phyloP scores from a whole-genome alignment of 352 stramenopile genomes.

The Phytopythium boreale region DNA sequence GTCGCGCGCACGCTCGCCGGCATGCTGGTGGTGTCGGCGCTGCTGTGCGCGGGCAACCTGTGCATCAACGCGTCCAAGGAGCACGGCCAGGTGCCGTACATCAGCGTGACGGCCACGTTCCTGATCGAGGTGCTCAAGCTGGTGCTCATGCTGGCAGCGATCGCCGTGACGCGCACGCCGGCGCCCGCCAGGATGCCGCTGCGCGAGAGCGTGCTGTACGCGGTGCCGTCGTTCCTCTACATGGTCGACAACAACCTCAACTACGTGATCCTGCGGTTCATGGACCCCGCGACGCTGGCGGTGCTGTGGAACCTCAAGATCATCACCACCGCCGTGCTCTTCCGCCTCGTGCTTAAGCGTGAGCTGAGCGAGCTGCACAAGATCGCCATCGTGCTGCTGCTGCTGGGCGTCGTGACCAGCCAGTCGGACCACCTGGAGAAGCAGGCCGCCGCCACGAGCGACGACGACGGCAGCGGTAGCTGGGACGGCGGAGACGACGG shows the following conservation, averaged over 20 bases:
- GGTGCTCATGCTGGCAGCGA: conserved; percentile 35
- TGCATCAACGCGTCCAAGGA: conserved; percentile 85
- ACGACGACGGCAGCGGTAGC: conserved; percentile 9
- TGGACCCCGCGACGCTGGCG: conserved; percentile 82
- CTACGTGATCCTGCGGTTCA: conserved; percentile 84
- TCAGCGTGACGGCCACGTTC: conserved; percentile 81
- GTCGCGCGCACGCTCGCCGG: conserved; percentile 48
- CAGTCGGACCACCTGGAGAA: conserved; percentile 69
- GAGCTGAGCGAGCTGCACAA: conserved; percentile 66
- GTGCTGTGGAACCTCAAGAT: conserved; percentile 90
- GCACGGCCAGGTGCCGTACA: conserved; percentile 73
- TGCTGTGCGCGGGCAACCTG: conserved; percentile 79
- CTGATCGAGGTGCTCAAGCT: conserved; percentile 86
- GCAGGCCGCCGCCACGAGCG: conserved; percentile 16
- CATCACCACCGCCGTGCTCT: conserved; percentile 79
- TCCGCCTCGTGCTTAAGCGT: conserved; percentile 78
- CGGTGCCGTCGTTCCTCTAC: conserved; percentile 82
- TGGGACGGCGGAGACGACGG: conserved; percentile 9
- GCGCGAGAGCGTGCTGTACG: conserved; percentile 67
- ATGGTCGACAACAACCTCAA: conserved; percentile 88
- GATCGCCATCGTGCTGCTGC: conserved; percentile 69
- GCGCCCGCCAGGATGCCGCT: conserved; percentile 41
- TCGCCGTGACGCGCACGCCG: conserved; percentile 38
- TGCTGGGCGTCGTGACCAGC: conserved; percentile 78
- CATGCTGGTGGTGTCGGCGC: conserved; percentile 61